Base-by-base conservation (phyloP, 805 yeast genomes). In the Nakazawaea pomicola region DNA sequence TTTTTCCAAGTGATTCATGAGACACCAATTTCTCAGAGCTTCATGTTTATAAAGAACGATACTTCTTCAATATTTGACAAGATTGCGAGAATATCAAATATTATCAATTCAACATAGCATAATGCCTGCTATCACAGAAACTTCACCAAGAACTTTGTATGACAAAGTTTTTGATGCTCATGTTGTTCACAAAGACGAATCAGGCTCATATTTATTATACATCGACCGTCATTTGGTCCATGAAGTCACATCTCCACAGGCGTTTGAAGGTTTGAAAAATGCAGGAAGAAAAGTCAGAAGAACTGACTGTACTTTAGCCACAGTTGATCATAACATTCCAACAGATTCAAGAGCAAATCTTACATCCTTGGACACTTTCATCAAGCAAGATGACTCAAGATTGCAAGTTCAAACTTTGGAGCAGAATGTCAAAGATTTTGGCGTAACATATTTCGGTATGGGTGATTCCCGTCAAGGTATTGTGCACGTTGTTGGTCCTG, bases 211-310 rank as follows among this genome's bases (percentile, higher is more conserved):
- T 58, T 72, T 93, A 48, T 65, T 93, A 46, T 93, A 87, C 65
- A 91, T 93, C 46, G 99, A 93, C 67, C 86, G 99, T 67, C 99
- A 93, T 64, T 72, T 93, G 52, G 96, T 93, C 38, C 99, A 93
- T 64, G 99, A 93, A 68, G 99, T 93, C 40, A 93, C 99, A 2
- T 91, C 98, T 21, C 99, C 99, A 27, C 99, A 93, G 66, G 99
- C 99, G 9, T 93, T 93, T 58, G 99, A 93, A 68, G 99, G 99
- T 38, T 75, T 93, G 54, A 76, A 72, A 49, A 83, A 80, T 56
- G 96, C 97, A 12, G 86, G 83, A 36, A 82, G 99, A 71, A 61
- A 63, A 45, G 96, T 93, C 40, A 83, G 99, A 72, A 80, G 99
- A 69, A 70, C 73, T 7, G 96, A 90, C 64, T 86, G 96, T 68